Conservation (phyloP, 495 filamentous ascomycete genomes). For the Daldinia childiae region DNA sequence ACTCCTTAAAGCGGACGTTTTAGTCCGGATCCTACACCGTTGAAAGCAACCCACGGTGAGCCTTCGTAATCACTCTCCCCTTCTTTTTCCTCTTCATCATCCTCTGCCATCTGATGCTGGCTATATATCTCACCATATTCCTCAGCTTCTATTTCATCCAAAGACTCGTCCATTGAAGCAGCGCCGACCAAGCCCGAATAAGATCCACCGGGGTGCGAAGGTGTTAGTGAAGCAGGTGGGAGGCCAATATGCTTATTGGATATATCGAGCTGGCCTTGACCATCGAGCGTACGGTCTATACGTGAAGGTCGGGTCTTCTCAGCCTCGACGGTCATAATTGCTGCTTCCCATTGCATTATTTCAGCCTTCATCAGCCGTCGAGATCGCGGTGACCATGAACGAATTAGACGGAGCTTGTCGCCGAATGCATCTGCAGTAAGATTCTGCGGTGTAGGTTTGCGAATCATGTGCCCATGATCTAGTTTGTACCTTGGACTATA, state of each 20-base stretch:
- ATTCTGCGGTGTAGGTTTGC: slow-evolving; percentile 15
- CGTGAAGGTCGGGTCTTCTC: slow-evolving; percentile 7
- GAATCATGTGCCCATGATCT: slow-evolving; percentile 19
- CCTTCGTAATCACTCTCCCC: slow-evolving; percentile 21
- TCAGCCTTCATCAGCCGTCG: slow-evolving; percentile 40
- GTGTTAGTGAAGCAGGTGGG: slow-evolving; percentile 3
- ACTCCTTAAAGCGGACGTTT: slow-evolving; percentile 17
- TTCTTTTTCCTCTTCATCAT: slow-evolving; percentile 17
- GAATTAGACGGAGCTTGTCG: slow-evolving; percentile 40
- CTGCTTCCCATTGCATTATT: slow-evolving; percentile 42
- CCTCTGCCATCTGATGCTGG: slow-evolving; percentile 27
- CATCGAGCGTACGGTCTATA: background rate
- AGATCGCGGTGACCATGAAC: slow-evolving; percentile 37
- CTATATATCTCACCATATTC: slow-evolving; percentile 21
- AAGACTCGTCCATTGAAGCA: background rate
- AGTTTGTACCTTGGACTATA: background rate
- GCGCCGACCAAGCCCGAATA: background rate
- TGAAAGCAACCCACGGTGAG: slow-evolving; percentile 13
- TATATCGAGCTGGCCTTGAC: background rate
- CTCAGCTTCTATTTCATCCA: background rate
- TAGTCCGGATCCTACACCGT: slow-evolving; percentile 4
- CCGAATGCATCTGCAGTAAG: slow-evolving; percentile 27
- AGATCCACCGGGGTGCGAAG: slow-evolving; percentile 5
- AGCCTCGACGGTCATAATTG: slow-evolving; percentile 40
- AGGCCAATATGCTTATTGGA: background rate